These are phyloP conservation scores for Ustilago xerochloae DNA, from an alignment of 1,284 basidiomycete species.

Conservation along the genomic window DNA sequence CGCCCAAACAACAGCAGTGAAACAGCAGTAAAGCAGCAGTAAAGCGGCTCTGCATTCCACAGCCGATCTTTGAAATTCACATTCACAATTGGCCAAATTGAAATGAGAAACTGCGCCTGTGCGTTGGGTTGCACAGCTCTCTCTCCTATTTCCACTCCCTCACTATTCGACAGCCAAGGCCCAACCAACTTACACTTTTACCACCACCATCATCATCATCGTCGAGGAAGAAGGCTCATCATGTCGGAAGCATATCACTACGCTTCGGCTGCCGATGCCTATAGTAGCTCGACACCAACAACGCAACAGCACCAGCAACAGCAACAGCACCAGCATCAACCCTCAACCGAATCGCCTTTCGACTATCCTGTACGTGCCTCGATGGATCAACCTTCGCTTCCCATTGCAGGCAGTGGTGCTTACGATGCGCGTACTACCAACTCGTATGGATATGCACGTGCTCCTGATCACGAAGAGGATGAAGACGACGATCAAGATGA, in stretches of 20 bases:
- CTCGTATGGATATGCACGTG: constrained; percentile 33
- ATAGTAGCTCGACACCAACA: constrained; percentile 3
- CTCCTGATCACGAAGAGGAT: constrained; percentile 27
- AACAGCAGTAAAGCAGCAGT: too few species aligned
- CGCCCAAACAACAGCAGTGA: too few species aligned
- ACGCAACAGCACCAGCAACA: background rate
- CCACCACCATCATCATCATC: constrained; percentile 6
- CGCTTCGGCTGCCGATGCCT: constrained; percentile 44
- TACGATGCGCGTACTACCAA: constrained; percentile 32
- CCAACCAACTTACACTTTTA: background rate
- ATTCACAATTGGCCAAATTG: too few species aligned
- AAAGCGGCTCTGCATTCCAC: background rate
- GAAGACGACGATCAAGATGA: constrained; percentile 47
- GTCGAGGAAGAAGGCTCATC: background rate
- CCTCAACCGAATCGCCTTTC: background rate
- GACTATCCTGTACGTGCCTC: constrained; percentile 41
- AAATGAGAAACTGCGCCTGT: too few species aligned
- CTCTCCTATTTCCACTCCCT: too few species aligned
- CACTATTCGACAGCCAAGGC: background rate
- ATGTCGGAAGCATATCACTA: constrained; percentile 39
- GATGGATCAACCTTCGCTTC: constrained; percentile 10
- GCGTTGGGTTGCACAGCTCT: too few species aligned
- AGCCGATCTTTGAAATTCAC: too few species aligned
- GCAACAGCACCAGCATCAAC: background rate
- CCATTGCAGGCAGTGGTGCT: constrained; percentile 12